Base-by-base conservation (phyloP, 108 stramenopile genomes). In the Epithemia pelagica region DNA sequence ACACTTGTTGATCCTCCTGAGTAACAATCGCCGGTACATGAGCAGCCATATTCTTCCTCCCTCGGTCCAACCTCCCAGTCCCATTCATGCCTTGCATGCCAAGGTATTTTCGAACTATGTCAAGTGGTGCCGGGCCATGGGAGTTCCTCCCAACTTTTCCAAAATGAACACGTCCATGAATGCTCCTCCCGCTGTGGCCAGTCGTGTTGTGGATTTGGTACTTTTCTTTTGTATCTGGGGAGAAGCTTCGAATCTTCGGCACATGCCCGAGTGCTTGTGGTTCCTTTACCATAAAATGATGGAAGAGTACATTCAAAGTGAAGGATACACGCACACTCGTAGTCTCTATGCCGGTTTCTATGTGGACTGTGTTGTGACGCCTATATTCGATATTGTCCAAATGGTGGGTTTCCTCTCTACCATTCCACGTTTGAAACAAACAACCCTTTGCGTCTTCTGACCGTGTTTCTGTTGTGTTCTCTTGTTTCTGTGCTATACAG, bases 261-360 rank as follows among this genome's bases (percentile, higher is more conserved):
- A 99, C 77, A 95, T 99, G 94, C 92, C 98, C 10, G 98, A 99
- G 73, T 97, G 96, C 74, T 51, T 95, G 73, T 97, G 96, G 90
- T 99, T 94, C 69, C 74, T 99, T 28, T 99, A 96, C 73, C 98
- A 99, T 77, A 97, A 96, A 69, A 95, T 91, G 90, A 96, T 95
- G 96, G 93, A 95, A 69, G 90, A 90, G 64, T 93, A 87, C 71
- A 84, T 76, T 54, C 66, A 59, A 67, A 78, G 76, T 54, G 83
- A 86, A 56, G 76, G 86, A 32, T 76, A 77, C 68, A 81, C 73
- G 1, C 82, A 89, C 59, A 88, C 83, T n/a, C 77, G 88, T 30
- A 87, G 89, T 68, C 81, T 96, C 60, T 96, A 98, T 78, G 92
- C 95, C 7, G 97, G 96, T 0, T 95, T 95, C 74, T 99, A 81